Evolutionary conservation across 208 protist genomes (phyloP), one percentile per base, ranked within the genome.

Genomic region (Trypanosoma congolense): DNA sequence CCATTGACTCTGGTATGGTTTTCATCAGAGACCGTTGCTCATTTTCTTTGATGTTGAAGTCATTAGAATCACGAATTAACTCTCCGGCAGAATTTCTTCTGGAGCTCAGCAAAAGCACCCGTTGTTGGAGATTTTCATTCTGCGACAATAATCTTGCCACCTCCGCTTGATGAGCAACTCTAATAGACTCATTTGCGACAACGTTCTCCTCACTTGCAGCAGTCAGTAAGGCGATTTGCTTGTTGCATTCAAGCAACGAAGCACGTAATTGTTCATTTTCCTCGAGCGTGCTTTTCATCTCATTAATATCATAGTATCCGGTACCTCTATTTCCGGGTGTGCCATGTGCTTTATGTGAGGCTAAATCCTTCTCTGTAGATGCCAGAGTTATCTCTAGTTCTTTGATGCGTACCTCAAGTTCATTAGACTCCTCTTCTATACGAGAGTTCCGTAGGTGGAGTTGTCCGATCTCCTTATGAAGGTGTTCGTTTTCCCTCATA

Each of bases 381-480:
- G 64, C 60, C 3, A 88, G 25, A 42, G 62, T 47, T 0, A 77
- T 58, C 51, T 88, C 76, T 42, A 80, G 33, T 35, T 88, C 77
- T 29, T 80, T 75, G 40, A 70, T 72, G 40, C 43, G 45, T 38
- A 88, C 36, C 21, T 70, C 45, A 57, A 58, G 79, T 35, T 73
- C 75, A 41, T 77, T 75, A 22, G 49, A 33, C 35, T 35, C 14
- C 47, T 71, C 47, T 77, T 66, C 54, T 77, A 44, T 40, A 64
- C 46, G 19, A 62, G 44, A 56, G 76, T 56, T 26, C 65, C 72
- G 18, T 29, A 58, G 26, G 66, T 84, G 35, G 52, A 70, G 28
- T 56, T 48, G 18, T 65, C 74, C 19, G 51, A 76, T 55, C 51
- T 81, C 52, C 38, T 87, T 66, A 14, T 69, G 65, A 56, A 81